Evolutionary conservation across 257 asterid species (phyloP).

Genomic region (Cinchona pubescens): DNA sequence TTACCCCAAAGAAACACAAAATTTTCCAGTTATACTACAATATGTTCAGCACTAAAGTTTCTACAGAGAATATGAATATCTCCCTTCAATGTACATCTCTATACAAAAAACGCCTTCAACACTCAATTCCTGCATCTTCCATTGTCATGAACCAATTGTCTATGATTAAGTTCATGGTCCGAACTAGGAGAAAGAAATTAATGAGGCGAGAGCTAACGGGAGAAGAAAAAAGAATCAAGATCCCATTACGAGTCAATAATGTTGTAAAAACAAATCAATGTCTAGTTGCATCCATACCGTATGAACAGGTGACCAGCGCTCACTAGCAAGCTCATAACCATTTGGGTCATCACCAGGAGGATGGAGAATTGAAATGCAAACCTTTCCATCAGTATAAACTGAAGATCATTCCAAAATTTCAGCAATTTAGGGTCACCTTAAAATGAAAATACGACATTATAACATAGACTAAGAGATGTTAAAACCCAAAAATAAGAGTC

Average conservation of each 20-base stretch:
- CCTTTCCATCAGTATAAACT: slow-evolving; percentile 95
- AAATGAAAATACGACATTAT: neutral
- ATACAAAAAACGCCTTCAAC: neutral
- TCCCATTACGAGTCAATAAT: neutral
- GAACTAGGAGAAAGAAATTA: neutral
- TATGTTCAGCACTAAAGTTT: neutral
- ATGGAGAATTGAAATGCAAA: slow-evolving; percentile 95
- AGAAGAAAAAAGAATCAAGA: too few relatives aligned
- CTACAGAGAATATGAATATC: neutral
- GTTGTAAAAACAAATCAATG: neutral
- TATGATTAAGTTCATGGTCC: neutral
- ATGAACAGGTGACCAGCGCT: slow-evolving; percentile 99
- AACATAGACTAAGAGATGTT: neutral
- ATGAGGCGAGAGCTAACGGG: too few relatives aligned
- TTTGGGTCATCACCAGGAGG: slow-evolving; percentile 99
- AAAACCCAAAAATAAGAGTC: neutral
- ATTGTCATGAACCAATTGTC: neutral
- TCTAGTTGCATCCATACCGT: slow-evolving; percentile 51
- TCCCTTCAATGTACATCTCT: neutral
- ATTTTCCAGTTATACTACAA: neutral
- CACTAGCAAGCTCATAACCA: slow-evolving; percentile 98
- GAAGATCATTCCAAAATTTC: slow-evolving; percentile 28
- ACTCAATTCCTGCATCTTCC: neutral
- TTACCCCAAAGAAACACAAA: neutral
- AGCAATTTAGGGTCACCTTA: slow-evolving; percentile 14